Conservation (phyloP, 768 basidiomycete genomes). For the Hypholoma fasciculare region DNA sequence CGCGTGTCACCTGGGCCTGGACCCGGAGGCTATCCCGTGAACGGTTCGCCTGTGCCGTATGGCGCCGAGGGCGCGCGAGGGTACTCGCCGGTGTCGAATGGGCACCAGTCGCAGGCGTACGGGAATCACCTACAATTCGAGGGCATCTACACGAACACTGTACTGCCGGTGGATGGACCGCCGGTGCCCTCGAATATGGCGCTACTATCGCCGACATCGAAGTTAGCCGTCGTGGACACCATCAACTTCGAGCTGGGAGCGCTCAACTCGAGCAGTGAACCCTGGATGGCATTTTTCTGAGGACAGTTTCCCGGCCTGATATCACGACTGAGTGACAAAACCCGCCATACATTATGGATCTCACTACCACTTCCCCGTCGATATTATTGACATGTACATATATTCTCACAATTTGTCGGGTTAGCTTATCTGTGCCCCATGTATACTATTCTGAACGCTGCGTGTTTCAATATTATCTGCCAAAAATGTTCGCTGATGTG, state of each 20-base stretch:
- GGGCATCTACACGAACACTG: constrained; percentile 32
- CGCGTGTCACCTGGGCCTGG: constrained; percentile 11
- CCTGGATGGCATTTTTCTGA: constrained; percentile 51
- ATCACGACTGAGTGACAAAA: no score
- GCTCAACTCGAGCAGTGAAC: constrained; percentile 39
- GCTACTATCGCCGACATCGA: constrained; percentile 31
- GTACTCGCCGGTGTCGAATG: constrained; percentile 10
- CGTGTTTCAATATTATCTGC: no score
- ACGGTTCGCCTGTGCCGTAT: background rate
- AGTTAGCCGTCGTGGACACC: constrained; percentile 42
- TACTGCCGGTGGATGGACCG: constrained; percentile 29
- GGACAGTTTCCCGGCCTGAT: background rate
- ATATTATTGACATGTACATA: no score
- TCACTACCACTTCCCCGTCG: no score
- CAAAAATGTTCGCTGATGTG: no score
- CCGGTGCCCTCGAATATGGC: constrained; percentile 23
- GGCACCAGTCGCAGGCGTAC: background rate
- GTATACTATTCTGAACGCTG: no score
- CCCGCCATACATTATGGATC: no score
- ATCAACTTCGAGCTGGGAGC: constrained; percentile 51
- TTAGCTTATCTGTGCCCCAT: no score
- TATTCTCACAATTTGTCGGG: no score
- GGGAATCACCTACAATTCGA: constrained; percentile 5
- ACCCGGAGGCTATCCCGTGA: background rate
- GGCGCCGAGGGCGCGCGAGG: background rate